phyloP scores from a whole-genome alignment of 371 early-diverging fungal genomes.

The Apophysomyces variabilis region DNA sequence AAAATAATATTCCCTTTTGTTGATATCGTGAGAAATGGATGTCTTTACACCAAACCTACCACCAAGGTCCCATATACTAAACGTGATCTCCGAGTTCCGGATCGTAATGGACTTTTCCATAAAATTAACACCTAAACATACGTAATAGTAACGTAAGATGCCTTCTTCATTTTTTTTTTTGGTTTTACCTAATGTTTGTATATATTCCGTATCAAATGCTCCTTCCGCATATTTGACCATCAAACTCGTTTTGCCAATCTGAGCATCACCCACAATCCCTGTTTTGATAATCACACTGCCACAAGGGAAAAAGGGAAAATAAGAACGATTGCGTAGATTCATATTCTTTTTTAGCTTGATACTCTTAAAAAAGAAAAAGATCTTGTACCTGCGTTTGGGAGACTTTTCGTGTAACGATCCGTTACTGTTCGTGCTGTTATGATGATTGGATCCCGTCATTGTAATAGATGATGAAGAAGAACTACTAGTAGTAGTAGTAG shows the following conservation, averaged over 20 bases:
- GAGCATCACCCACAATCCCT: slow-evolving; percentile 98
- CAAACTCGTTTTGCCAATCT: slow-evolving; percentile 98
- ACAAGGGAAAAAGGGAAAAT: too few relatives aligned
- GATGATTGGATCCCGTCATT: background rate
- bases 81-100: slow-evolving; percentile 92
- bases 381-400: slow-evolving; percentile 4
- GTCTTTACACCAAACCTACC: slow-evolving; percentile 54
- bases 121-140: slow-evolving; percentile 89
- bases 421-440: background rate
- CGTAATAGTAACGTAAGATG: too few relatives aligned
- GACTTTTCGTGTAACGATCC: slow-evolving; percentile 3
- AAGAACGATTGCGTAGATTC: too few relatives aligned
- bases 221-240: slow-evolving; percentile 99
- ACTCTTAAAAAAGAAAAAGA: too few relatives aligned
- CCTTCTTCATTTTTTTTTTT: background rate
- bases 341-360: too few relatives aligned
- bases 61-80: slow-evolving; percentile 99
- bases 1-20: slow-evolving; percentile 13
- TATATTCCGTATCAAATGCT: slow-evolving; percentile 93
- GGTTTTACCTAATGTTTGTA: slow-evolving; percentile 89
- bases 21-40: background rate
- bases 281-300: slow-evolving; percentile 85
- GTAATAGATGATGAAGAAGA: background rate
- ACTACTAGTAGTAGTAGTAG: background rate
- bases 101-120: slow-evolving; percentile 97